Evolutionary conservation across 2,329 filamentous ascomycete species (phyloP).

Genomic region (Teratosphaeria zuluensis): DNA sequence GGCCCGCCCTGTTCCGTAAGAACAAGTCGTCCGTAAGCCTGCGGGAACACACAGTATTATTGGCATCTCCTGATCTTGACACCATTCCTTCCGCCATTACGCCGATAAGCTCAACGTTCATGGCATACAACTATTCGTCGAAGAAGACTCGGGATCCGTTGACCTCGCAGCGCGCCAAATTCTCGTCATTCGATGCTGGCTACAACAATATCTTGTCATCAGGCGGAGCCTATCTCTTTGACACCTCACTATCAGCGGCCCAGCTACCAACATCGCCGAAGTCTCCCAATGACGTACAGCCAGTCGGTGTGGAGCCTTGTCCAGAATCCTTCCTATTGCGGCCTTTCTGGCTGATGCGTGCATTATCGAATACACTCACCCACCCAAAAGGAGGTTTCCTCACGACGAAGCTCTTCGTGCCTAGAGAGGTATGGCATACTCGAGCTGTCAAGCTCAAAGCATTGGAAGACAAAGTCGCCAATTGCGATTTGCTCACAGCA

Average conservation of each 20-base stretch:
- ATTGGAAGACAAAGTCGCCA: slow-evolving; percentile 85
- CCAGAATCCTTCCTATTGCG: slow-evolving; percentile 81
- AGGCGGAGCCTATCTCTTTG: slow-evolving; percentile 73
- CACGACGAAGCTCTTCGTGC: slow-evolving; percentile 83
- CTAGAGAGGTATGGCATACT: slow-evolving; percentile 85
- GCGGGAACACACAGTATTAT: slow-evolving; percentile 63
- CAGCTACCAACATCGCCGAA: slow-evolving; percentile 20
- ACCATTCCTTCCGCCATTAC: slow-evolving; percentile 62
- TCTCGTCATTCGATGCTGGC: slow-evolving; percentile 45
- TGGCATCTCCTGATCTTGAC: slow-evolving; percentile 43
- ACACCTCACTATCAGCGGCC: slow-evolving; percentile 37
- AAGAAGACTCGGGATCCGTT: slow-evolving; percentile 18
- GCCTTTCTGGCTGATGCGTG: slow-evolving; percentile 96
- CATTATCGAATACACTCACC: slow-evolving; percentile 80
- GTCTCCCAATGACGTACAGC: slow-evolving; percentile 45
- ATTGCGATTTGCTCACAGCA: slow-evolving; percentile 83
- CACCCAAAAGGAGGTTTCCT: slow-evolving; percentile 89
- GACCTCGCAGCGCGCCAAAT: slow-evolving; percentile 20
- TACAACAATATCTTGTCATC: slow-evolving; percentile 35
- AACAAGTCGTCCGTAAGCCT: slow-evolving; percentile 52
- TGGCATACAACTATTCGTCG: slow-evolving; percentile 31
- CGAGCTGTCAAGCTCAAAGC: slow-evolving; percentile 88
- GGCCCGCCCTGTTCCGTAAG: slow-evolving; percentile 31
- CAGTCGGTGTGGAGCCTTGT: slow-evolving; percentile 78
- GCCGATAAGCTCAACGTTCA: slow-evolving; percentile 60